Base-by-base conservation (phyloP, 2,329 filamentous ascomycete genomes). In the Metarhizium robertsii region DNA sequence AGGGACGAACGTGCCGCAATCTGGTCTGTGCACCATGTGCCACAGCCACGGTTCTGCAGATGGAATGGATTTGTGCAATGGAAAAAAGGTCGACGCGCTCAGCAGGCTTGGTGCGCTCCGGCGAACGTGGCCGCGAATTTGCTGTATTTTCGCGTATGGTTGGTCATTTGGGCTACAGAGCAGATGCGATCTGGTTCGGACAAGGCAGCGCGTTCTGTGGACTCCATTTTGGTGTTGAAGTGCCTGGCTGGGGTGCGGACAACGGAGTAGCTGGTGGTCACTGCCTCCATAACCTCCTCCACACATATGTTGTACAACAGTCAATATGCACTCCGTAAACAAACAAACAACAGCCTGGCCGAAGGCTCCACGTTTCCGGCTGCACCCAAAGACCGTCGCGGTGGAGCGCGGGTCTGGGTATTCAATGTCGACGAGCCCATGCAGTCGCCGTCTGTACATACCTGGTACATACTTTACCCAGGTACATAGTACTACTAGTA, bases 291-390 rank as follows among this genome's bases (percentile, higher is more conserved):
- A 25, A 25, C 25, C 25, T 25, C 25, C 25, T 4, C 25, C 25
- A 34, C 1, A 34, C 10, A 34, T 34, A 6, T 8, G 32, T 34
- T 10, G 32, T 11, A 7, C 32, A 25, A 25, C 25, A 25, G 25
- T 25, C 25, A 25, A 4, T 25, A 25, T 25, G 14, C 38, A 14
- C 14, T 40, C 11, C 7, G 53, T 54, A 50, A 50, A 54, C 16
- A 56, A 53, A 53, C 40, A 56, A 53, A 56, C 18, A 56, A 49
- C 48, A 55, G 43, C n/a, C 36, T 50, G 13, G 11, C 16, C 20
- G 29, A 36, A 4, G 14, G 34, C 8, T 42, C 42, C 42, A 45
- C 42, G n/a, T 45, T 45, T 18, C 40, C 40, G 40, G n/a, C 40
- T 40, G 38, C 38, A 40, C 18, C 6, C 10, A 43, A 50, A 45